phyloP scores from a whole-genome alignment of 768 basidiomycete species.

The Psilocybe tampanensis region DNA sequence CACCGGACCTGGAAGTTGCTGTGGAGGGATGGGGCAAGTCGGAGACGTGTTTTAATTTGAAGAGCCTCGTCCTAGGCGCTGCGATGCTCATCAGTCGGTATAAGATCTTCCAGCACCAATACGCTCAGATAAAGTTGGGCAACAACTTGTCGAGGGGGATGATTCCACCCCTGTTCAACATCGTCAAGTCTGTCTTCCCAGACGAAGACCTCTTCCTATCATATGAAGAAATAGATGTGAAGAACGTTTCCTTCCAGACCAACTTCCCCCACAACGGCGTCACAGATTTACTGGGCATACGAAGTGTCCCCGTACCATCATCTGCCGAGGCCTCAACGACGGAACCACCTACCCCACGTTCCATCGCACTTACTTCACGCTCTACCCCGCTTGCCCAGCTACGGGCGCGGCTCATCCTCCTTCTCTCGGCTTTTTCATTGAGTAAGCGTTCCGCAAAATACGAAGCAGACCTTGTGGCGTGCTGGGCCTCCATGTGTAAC shows the following conservation, averaged over 20 bases:
- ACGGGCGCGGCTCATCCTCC: slow-evolving; percentile 4
- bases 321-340: background rate
- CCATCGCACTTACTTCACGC: background rate
- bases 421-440: slow-evolving; percentile 8
- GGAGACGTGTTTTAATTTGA: slow-evolving; percentile 4
- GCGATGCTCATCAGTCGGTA: slow-evolving; percentile 11
- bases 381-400: background rate
- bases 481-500: slow-evolving; percentile 14
- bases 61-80: slow-evolving; percentile 9
- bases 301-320: background rate
- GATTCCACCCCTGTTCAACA: slow-evolving; percentile 4
- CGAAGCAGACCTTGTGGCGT: slow-evolving; percentile 12
- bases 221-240: slow-evolving; percentile 5
- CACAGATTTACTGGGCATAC: slow-evolving; percentile 1
- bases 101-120: slow-evolving; percentile 10
- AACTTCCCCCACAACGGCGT: slow-evolving; percentile 10
- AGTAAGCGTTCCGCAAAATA: slow-evolving; percentile 4
- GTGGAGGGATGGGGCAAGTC: background rate
- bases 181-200: slow-evolving; percentile 6
- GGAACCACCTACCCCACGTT: background rate
- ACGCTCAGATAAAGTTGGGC: slow-evolving; percentile 8
- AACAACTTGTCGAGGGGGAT: background rate
- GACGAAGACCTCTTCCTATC: slow-evolving; percentile 12
- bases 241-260: slow-evolving; percentile 8
- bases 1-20: slow-evolving; percentile 4